These are phyloP conservation scores for Ulota crispa DNA, from an alignment of 225 moss, liverwort and hornwort species.

Conservation along the genomic window DNA sequence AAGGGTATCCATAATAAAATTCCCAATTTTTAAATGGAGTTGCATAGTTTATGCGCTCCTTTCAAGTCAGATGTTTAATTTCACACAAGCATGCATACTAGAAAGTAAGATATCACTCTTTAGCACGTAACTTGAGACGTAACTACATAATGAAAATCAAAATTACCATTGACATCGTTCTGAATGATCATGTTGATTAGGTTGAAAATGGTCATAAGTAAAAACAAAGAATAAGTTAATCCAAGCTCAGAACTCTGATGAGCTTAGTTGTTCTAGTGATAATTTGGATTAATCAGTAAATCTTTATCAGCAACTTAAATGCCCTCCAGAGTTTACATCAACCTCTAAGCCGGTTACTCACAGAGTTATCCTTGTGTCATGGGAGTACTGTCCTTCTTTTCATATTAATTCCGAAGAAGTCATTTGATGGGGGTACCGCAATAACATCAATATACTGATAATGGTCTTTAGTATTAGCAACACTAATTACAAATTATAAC, in stretches of 20 bases:
- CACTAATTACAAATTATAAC: no score
- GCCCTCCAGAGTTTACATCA: neutral
- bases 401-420: neutral
- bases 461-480: no score
- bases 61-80: no score
- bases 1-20: no score
- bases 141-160: neutral
- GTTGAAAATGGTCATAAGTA: neutral
- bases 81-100: no score
- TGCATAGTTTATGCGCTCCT: no score
- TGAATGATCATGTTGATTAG: neutral
- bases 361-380: neutral
- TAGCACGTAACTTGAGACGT: no score
- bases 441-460: slow-evolving; percentile 32
- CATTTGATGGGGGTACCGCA: no score
- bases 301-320: neutral
- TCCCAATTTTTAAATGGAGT: no score
- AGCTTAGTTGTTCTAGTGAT: neutral
- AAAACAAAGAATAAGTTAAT: neutral
- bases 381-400: neutral
- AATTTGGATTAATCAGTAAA: neutral
- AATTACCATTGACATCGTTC: neutral
- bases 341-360: neutral
- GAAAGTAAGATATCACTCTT: neutral
- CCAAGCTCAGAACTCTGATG: neutral